A percentile compares a stretch with the other conserved stretches of the same genome.
Evolutionary conservation across 331 rosid species (phyloP).

Genomic region (Quercus tomentella): DNA sequence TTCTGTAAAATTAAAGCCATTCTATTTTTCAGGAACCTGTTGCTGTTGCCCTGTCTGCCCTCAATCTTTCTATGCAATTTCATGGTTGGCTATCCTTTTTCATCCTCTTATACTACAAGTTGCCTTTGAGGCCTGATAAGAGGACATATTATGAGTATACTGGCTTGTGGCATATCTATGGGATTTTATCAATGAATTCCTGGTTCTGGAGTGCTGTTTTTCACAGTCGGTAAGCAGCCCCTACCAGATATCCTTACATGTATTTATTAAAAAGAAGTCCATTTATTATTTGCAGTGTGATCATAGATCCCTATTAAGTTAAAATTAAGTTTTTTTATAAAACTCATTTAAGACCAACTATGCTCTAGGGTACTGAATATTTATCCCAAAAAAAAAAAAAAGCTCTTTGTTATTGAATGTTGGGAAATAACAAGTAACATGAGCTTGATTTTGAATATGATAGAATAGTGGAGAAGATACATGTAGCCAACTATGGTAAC

Average conservation of each 20-base stretch:
- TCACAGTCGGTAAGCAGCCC: conserved; percentile 77
- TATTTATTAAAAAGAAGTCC: not conserved
- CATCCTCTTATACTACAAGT: conserved; percentile 84
- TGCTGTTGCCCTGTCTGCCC: conserved; percentile 83
- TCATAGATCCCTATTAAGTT: no score
- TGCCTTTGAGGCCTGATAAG: conserved; percentile 66
- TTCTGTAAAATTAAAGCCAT: conserved; percentile 10
- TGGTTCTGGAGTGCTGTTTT: conserved; percentile 95
- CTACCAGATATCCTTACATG: not conserved
- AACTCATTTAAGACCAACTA: no score
- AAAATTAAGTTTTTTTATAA: no score
- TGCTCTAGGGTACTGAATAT: no score
- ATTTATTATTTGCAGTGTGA: not conserved
- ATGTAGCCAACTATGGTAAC: no score
- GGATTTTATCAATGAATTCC: conserved; percentile 78
- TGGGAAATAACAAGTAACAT: no score
- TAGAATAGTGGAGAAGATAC: no score
- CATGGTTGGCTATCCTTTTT: conserved; percentile 98
- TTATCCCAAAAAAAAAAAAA: no score
- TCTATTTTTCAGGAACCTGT: conserved; percentile 74
- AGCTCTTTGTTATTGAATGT: no score
- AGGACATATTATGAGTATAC: conserved; percentile 78
- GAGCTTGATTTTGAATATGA: no score
- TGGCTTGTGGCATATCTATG: conserved; percentile 92
- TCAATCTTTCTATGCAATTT: conserved; percentile 93